A percentile compares a stretch with the other conserved stretches of the same genome.
Conservation (phyloP, 169 alveolate genomes). For the Besnoitia besnoiti region DNA sequence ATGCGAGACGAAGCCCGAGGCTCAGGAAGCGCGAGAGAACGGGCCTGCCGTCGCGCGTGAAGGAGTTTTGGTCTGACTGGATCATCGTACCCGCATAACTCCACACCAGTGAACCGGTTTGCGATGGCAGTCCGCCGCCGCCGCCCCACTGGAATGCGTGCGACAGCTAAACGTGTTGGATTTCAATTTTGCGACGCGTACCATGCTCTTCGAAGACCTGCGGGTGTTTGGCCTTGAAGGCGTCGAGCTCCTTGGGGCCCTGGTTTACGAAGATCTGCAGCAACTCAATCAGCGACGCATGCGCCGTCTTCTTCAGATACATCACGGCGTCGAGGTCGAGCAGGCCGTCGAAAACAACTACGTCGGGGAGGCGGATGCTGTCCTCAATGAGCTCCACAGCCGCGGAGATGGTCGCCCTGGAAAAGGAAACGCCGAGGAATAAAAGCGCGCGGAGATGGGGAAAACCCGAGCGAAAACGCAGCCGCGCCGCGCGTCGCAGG, state of each 20-base stretch:
- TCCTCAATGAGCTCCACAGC: slow-evolving; percentile 58
- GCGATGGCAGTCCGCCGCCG: too few relatives aligned
- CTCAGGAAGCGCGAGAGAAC: too few relatives aligned
- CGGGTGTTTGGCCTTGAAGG: slow-evolving; percentile 11
- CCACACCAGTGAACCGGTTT: too few relatives aligned
- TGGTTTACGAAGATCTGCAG: slow-evolving; percentile 29
- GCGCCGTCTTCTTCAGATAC: slow-evolving; percentile 24
- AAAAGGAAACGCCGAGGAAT: background rate
- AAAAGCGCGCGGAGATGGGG: background rate
- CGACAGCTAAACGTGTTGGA: too few relatives aligned
- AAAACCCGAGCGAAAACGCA: background rate
- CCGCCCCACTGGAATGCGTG: too few relatives aligned
- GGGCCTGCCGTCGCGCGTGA: too few relatives aligned
- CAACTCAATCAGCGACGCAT: slow-evolving; percentile 36
- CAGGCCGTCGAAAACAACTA: slow-evolving; percentile 49
- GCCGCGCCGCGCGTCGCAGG: too few relatives aligned
- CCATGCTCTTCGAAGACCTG: slow-evolving; percentile 47
- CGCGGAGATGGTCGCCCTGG: slow-evolving; percentile 56
- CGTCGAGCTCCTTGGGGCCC: slow-evolving; percentile 61
- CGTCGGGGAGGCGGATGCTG: slow-evolving; percentile 57
- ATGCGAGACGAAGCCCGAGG: too few relatives aligned
- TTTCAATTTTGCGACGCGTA: too few relatives aligned
- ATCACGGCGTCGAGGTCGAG: slow-evolving; percentile 48
- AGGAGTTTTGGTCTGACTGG: too few relatives aligned
- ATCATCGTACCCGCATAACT: too few relatives aligned